These are phyloP conservation scores for Sclerotinia trifoliorum DNA, from an alignment of 2,329 filamentous ascomycete genomes.

Conservation along the genomic window DNA sequence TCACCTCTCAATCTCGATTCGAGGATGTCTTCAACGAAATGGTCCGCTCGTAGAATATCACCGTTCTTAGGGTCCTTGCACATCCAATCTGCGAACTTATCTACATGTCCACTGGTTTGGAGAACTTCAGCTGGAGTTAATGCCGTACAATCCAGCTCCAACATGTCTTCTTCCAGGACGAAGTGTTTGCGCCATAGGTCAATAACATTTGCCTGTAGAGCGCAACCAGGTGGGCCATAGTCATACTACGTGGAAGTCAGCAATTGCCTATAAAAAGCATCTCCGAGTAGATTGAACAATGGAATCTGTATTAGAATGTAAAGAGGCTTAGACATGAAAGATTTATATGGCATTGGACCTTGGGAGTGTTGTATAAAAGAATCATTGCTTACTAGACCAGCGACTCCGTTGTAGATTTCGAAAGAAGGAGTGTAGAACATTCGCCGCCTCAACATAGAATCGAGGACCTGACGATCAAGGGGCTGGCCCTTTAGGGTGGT, in stretches of 20 bases:
- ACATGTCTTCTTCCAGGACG: conserved; percentile 71
- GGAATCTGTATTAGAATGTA: neutral
- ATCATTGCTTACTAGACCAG: conserved; percentile 64
- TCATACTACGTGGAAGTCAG: conserved; percentile 8
- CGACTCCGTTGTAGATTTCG: conserved; percentile 89
- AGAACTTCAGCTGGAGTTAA: conserved; percentile 90
- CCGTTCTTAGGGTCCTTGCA: conserved; percentile 98
- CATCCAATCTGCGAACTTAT: conserved; percentile 96
- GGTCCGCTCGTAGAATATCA: conserved; percentile 93
- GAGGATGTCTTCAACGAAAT: conserved; percentile 92
- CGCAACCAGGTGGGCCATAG: conserved; percentile 56
- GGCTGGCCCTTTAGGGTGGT: conserved; percentile 87
- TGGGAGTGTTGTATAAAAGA: neutral
- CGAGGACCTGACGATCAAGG: conserved; percentile 78
- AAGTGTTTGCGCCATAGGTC: conserved; percentile 74
- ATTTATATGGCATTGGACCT: neutral
- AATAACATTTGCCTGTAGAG: conserved; percentile 67
- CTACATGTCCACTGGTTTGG: conserved; percentile 94
- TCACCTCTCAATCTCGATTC: conserved; percentile 84
- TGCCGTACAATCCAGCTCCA: conserved; percentile 80
- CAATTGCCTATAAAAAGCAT: neutral
- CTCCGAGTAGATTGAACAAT: no score
- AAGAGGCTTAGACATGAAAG: neutral
- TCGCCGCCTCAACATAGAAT: conserved; percentile 81
- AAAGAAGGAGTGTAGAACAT: conserved; percentile 95